Evolutionary conservation across 2,329 filamentous ascomycete genomes (phyloP), one percentile per base, ranked within the genome.

Genomic region (Microdochium bolleyi): DNA sequence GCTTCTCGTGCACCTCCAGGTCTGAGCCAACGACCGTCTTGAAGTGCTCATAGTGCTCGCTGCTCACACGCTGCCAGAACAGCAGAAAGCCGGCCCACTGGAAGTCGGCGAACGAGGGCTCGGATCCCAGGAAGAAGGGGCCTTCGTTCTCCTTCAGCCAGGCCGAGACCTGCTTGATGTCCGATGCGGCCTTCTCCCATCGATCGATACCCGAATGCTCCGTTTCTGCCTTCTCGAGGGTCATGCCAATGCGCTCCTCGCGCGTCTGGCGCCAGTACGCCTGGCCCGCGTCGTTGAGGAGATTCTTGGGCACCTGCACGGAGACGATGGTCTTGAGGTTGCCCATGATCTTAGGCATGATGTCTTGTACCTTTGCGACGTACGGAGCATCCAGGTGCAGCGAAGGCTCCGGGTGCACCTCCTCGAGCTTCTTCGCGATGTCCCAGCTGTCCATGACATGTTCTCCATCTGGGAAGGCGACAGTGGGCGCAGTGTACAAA

Each of bases 361-460:
- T 57, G 1, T 67, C 66, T 24, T 74, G 65, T 2, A 85, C 62
- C 55, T 71, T 73, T 38, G 64, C 46, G 1, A 77, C 69, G 38
- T 75, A 66, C 0, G 77, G 75, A 0, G 78, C 75, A 58, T 85
- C 76, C 2, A 88, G 69, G 56, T 79, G 75, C 1, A 87, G 63
- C 0, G 79, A 70, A 0, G 84, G 84, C 22, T 71, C 65, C 0
- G 85, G 85, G 57, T 87, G 72, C 0, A 69, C 67, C 51, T 74
- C 68, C 61, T 89, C 85, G 32, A 90, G 72, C 19, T 72, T 72
- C 14, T 68, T 58, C 14, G 79, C 82, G 56, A 90, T 89, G 46
- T 69, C 67, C 56, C 68, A 71, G 1, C 82, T 86, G 62, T 89
- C 84, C 79, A 84, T 87, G 9, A 85, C 58, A 60, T 79, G 84